Evolutionary conservation across 306 rosid species (phyloP).

Genomic region (Myrica gale): DNA sequence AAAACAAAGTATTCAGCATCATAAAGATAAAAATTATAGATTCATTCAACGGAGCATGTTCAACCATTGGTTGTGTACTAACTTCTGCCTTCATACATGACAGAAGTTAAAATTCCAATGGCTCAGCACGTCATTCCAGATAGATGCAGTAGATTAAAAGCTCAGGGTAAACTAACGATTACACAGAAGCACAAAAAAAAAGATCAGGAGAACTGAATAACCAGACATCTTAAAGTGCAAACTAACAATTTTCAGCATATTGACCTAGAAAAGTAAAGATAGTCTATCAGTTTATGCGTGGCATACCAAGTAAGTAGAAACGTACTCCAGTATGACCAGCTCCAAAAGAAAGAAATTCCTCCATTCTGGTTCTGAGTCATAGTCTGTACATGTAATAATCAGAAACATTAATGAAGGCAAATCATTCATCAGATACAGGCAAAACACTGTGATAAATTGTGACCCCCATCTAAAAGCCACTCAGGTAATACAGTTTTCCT

Average conservation of each 20-base stretch:
- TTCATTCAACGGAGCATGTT: constrained; percentile 8
- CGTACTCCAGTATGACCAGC: constrained; percentile 97
- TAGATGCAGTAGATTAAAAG: constrained; percentile 8
- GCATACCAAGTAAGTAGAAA: constrained; percentile 85
- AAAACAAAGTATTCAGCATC: constrained; percentile 10
- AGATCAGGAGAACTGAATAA: not conserved
- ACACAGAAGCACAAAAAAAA: constrained; percentile 5
- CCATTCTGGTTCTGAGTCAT: constrained; percentile 58
- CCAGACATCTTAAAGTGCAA: not conserved
- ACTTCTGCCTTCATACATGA: constrained; percentile 15
- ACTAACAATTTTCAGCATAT: not conserved
- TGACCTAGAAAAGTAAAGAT: not conserved
- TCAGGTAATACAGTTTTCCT: not conserved
- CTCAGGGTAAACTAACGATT: not conserved
- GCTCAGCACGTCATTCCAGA: constrained; percentile 14
- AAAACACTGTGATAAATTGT: not conserved
- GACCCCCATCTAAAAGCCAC: not conserved
- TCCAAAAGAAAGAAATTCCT: constrained; percentile 95
- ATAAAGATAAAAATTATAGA: constrained; percentile 1
- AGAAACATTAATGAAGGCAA: constrained; percentile 16
- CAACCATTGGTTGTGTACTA: not conserved
- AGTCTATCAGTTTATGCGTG: constrained; percentile 5
- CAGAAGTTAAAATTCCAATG: not conserved
- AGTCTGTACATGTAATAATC: constrained; percentile 46
- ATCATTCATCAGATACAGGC: not conserved